Evolutionary conservation across 176 grass and related monocot species (phyloP), one percentile per base, ranked within the genome.

Genomic region (Musa schizocarpa): DNA sequence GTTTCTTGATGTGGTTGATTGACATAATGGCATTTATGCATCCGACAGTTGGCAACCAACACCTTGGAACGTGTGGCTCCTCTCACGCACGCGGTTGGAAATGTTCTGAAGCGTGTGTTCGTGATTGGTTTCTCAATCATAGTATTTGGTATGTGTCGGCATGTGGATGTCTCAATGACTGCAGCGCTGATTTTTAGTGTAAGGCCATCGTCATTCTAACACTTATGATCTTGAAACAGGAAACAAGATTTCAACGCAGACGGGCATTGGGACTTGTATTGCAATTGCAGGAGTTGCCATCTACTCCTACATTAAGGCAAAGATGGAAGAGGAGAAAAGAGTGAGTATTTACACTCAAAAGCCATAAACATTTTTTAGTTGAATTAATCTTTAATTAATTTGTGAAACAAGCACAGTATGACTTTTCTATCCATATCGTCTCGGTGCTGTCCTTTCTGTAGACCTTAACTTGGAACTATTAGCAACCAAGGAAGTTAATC

Each of bases 101-200:
- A 99, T 86, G 95, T 99, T 70, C 83, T 99, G 82, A 99, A 99
- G 86, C 92, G 95, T 87, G 95, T 99, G 11, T 99, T 99, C 54
- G 95, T 99, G 65, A 99, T 99, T 73, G 88, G 95, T n/a, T 99
- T 99, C 78, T 89, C 95, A 8, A 99, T 99, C 67, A 69, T 99
- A 16, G 21, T 71, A 52, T 99, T 99, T 62, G 95, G 95, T 99
- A 87, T 76, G 80, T 72, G 67, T 51, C 68, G 27, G 23, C 1
- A 56, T 69, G 17, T 1, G 10, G 11, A 49, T 50, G 11, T 50
- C 34, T 43, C 24, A 13, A 70, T 65, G 63, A 13, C 29, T 70
- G 8, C 48, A n/a, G 8, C 12, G 17, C 20, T 20, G 16, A 20
- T 50, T 50, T 70, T 8, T 61, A n/a, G 1, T 2, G n/a, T 20